These are phyloP conservation scores for Aspergillus kassunensis DNA, from an alignment of 495 filamentous ascomycete species.

Conservation along the genomic window DNA sequence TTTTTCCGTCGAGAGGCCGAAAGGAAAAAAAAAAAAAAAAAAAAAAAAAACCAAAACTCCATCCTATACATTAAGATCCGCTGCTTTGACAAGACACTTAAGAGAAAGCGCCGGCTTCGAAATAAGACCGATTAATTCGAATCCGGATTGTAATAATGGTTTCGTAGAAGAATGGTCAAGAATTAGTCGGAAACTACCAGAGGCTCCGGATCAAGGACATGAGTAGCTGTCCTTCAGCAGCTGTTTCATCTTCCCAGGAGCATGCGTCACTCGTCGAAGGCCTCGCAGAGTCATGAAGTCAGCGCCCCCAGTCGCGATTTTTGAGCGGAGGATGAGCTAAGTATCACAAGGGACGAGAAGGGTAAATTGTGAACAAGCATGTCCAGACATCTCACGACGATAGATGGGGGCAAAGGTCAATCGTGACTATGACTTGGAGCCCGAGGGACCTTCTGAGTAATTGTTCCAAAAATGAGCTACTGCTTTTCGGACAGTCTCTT, in stretches of 20 bases:
- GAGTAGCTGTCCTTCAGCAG: neutral
- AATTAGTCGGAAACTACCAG: constrained; percentile 2
- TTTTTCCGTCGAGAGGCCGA: neutral
- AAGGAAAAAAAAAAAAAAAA: neutral
- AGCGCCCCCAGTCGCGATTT: neutral
- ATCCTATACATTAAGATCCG: neutral
- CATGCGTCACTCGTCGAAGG: neutral
- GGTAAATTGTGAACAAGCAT: neutral
- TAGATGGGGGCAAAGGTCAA: neutral
- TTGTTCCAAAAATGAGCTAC: constrained; percentile 49
- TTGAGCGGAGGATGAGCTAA: neutral
- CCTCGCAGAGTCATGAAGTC: neutral
- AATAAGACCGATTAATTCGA: neutral
- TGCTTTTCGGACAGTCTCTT: constrained; percentile 34
- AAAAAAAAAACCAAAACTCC: neutral
- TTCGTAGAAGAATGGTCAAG: neutral
- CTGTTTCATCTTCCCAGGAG: neutral
- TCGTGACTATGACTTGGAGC: constrained; percentile 23
- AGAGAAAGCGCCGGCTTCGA: neutral
- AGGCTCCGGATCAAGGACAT: neutral
- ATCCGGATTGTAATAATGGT: neutral
- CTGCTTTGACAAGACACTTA: neutral
- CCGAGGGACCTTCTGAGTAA: constrained; percentile 28
- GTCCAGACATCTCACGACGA: neutral
- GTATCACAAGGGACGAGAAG: neutral